Conservation (phyloP, 768 basidiomycete genomes). For the Royoungia palumana region DNA sequence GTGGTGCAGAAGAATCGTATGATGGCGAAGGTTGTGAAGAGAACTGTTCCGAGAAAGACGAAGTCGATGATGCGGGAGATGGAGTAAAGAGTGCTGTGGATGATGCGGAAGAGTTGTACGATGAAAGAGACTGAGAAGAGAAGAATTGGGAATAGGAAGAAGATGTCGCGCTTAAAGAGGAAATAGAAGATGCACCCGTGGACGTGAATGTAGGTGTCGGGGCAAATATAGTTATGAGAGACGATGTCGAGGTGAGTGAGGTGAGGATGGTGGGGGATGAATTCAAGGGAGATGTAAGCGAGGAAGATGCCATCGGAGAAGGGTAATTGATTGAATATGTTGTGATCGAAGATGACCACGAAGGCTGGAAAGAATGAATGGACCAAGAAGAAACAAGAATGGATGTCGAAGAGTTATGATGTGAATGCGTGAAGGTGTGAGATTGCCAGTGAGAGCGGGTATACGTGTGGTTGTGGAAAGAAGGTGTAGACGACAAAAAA, state of each 20-base stretch:
- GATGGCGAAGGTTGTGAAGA: not conserved
- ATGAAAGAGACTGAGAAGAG: not conserved
- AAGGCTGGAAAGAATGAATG: not conserved
- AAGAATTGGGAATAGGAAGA: not conserved
- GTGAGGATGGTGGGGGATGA: not conserved
- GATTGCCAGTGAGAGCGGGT: not conserved
- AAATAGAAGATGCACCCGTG: not conserved
- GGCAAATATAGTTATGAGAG: not conserved
- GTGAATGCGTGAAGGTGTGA: not conserved
- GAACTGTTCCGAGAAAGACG: not conserved
- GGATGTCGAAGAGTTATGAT: not conserved
- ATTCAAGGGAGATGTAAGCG: not conserved
- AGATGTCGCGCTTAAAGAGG: not conserved
- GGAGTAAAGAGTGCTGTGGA: not conserved
- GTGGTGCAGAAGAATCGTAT: not conserved
- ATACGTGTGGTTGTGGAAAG: constrained; percentile 2
- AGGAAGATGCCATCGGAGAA: not conserved
- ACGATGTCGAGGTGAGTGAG: not conserved
- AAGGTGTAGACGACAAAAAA: not conserved
- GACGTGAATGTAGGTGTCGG: not conserved
- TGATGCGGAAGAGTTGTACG: not conserved
- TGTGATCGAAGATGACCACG: not conserved
- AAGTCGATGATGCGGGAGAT: not conserved
- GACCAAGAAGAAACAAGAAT: not conserved
- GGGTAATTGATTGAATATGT: not conserved